phyloP scores from a whole-genome alignment of 2,329 filamentous ascomycete species.

The Hysterium pulicare region DNA sequence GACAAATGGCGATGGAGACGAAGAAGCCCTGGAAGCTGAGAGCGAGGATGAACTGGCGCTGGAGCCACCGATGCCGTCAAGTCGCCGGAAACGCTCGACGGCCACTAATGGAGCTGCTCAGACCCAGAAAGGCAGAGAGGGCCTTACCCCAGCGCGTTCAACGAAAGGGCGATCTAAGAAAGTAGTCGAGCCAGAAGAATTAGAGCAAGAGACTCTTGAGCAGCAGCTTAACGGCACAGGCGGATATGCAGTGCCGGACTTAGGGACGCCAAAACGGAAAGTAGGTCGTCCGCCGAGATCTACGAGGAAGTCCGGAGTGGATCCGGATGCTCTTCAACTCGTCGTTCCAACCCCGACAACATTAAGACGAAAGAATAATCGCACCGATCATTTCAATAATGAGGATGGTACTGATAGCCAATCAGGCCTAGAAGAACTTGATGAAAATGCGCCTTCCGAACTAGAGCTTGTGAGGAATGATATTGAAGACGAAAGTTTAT shows the following conservation, averaged over 20 bases:
- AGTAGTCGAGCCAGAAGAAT: slow-evolving; percentile 1
- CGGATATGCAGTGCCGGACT: slow-evolving; percentile 4
- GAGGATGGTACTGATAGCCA: slow-evolving; percentile 13
- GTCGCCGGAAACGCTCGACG: slow-evolving; percentile 8
- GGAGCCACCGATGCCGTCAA: slow-evolving; percentile 12
- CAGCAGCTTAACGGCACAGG: slow-evolving; percentile 3
- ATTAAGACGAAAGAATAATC: slow-evolving; percentile 17
- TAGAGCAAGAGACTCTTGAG: slow-evolving; percentile 5
- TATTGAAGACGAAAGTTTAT: background rate
- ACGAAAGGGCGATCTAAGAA: slow-evolving; percentile 10
- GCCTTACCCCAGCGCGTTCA: slow-evolving; percentile 12
- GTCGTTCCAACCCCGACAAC: slow-evolving; percentile 15
- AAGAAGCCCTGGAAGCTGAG: slow-evolving; percentile 10
- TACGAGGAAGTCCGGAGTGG: slow-evolving; percentile 2
- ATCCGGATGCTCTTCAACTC: slow-evolving; percentile 9
- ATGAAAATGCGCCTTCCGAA: slow-evolving; percentile 1
- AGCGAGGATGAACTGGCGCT: slow-evolving; percentile 18
- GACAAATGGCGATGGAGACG: slow-evolving; percentile 11
- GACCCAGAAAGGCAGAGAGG: slow-evolving; percentile 3
- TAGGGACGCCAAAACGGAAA: slow-evolving; percentile 6
- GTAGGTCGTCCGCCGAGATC: background rate
- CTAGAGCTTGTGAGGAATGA: background rate
- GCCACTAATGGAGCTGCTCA: slow-evolving; percentile 10
- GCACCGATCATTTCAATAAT: slow-evolving; percentile 26
- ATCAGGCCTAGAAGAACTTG: slow-evolving; percentile 11